phyloP scores from a whole-genome alignment of 495 filamentous ascomycete species.

The Tirmania nivea region DNA sequence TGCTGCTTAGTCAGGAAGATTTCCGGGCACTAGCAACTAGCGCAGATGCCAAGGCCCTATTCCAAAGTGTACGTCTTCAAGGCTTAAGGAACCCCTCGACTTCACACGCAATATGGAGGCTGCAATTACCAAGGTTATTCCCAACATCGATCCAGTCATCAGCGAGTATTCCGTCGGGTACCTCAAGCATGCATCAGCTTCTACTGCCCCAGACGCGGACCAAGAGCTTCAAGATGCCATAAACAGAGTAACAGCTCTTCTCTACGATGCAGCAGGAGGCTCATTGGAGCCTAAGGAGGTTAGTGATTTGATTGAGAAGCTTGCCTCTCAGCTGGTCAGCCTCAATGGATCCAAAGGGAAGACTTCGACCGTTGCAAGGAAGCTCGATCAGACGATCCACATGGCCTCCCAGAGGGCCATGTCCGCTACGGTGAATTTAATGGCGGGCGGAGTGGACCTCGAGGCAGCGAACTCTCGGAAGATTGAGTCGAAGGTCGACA shows the following conservation, averaged over 20 bases:
- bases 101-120: conserved; percentile 45
- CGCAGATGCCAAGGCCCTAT: too few species aligned
- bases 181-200: conserved; percentile 71
- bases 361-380: conserved; percentile 52
- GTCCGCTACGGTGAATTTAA: conserved; percentile 78
- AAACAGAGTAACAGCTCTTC: conserved; percentile 56
- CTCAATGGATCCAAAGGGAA: conserved; percentile 49
- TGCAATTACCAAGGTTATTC: conserved; percentile 69
- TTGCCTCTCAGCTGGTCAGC: conserved; percentile 59
- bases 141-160: conserved; percentile 70
- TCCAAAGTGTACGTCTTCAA: too few species aligned
- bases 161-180: conserved; percentile 91
- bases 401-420: conserved; percentile 86
- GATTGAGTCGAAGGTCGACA: conserved; percentile 90
- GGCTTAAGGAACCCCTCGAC: too few species aligned
- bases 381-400: conserved; percentile 85
- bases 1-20: too few species aligned
- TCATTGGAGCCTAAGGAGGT: conserved; percentile 61
- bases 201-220: conserved; percentile 57
- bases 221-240: conserved; percentile 57
- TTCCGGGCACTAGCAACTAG: too few species aligned
- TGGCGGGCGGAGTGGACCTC: conserved; percentile 66
- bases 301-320: conserved; percentile 67
- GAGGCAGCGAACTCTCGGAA: conserved; percentile 81
- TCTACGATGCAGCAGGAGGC: conserved; percentile 41